phyloP scores from a whole-genome alignment of 257 asterid species.

The Galeopsis tetrahit region DNA sequence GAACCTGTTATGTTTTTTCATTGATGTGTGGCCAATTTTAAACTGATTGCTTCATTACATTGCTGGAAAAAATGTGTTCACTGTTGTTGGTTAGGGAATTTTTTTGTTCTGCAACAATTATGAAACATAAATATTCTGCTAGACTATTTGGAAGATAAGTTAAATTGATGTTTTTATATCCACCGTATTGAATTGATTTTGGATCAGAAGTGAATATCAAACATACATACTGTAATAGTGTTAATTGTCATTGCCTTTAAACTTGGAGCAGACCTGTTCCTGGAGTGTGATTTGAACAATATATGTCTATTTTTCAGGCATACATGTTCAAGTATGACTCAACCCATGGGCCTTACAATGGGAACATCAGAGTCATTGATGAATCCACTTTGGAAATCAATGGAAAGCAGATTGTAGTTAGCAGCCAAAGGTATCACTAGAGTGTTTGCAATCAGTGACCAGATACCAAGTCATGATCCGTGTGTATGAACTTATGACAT shows the following conservation, averaged over 20 bases:
- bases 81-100: neutral
- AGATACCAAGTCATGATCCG: constrained; percentile 7
- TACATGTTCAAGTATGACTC: constrained; percentile 98
- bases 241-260: neutral
- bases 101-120: neutral
- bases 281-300: constrained; percentile 12
- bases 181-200: neutral
- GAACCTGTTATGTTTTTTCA: neutral
- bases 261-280: constrained; percentile 18
- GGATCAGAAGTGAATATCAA: neutral
- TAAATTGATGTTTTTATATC: neutral
- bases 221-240: neutral
- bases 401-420: constrained; percentile 80
- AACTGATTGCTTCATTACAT: neutral
- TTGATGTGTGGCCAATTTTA: neutral
- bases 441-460: constrained; percentile 1
- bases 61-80: neutral
- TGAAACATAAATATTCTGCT: neutral
- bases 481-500: neutral
- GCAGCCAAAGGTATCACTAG: constrained; percentile 67
- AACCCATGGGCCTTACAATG: constrained; percentile 88
- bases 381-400: constrained; percentile 90
- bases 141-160: neutral
- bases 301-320: constrained; percentile 59
- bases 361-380: constrained; percentile 70